Evolutionary conservation across 1,139 yeast genomes (phyloP).

Genomic region (Yamadazyma dushanensis): DNA sequence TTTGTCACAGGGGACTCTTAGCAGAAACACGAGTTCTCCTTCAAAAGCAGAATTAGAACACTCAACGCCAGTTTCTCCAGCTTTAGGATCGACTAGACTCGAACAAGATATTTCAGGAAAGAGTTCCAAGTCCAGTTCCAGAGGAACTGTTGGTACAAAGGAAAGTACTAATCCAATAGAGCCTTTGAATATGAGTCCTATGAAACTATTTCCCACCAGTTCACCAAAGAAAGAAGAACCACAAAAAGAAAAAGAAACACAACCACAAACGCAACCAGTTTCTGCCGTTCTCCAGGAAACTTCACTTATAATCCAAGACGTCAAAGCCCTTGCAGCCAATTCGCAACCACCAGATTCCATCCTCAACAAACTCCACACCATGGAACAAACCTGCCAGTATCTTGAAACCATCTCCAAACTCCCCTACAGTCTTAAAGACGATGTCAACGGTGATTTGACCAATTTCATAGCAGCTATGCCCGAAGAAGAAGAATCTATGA

Average conservation of each 20-base stretch:
- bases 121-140: conserved; percentile 1
- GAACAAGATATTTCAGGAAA: conserved; percentile 4
- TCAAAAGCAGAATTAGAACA: background rate
- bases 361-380: conserved; percentile 8
- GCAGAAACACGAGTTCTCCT: conserved; percentile 11
- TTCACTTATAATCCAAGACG: background rate
- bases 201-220: too few relatives aligned
- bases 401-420: conserved; percentile 25
- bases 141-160: too few relatives aligned
- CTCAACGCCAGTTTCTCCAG: conserved; percentile 1
- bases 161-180: too few relatives aligned
- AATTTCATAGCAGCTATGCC: conserved; percentile 70
- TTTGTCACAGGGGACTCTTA: conserved; percentile 13
- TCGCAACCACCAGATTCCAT: background rate
- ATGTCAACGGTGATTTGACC: conserved; percentile 62
- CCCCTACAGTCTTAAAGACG: conserved; percentile 46
- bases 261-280: too few relatives aligned
- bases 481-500: conserved; percentile 64
- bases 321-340: background rate
- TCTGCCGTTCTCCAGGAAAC: background rate
- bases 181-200: too few relatives aligned
- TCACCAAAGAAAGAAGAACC: too few relatives aligned
- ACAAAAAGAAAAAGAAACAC: too few relatives aligned
- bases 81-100: conserved; percentile 5
- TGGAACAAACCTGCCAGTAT: conserved; percentile 40